Evolutionary conservation across 306 rosid species (phyloP), one percentile per base, ranked within the genome.

Genomic region (Arachis stenosperma): DNA sequence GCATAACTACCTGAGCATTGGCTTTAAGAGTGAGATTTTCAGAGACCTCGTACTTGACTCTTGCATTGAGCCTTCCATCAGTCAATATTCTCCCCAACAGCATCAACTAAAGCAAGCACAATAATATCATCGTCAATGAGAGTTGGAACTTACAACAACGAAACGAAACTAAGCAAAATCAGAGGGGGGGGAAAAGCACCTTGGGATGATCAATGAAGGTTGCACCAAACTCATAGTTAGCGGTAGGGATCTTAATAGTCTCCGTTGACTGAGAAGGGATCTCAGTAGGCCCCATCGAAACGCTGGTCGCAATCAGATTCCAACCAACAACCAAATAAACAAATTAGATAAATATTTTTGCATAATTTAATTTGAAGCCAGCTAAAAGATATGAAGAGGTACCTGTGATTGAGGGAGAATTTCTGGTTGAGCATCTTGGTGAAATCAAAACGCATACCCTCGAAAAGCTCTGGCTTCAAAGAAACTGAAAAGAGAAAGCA

Each of bases 371-470:
- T 2, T 33, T 33, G 37, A 33, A 33, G 37, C 2, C 4, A 33
- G 37, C 4, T 33, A 29, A 41, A 8, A 53, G 46, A 1, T 4
- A 17, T 4, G 0, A 5, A 6, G 71, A 48, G 57, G 47, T 72
- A 95, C 99, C 99, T 95, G 85, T 95, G 99, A 78, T 97, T 92
- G 75, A 95, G 96, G 9, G 99, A 86, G 66, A 95, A 95, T 77
- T 84, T 90, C 60, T 88, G 98, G 75, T 90, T 95, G 61, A 95
- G 96, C 36, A 91, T 91, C 78, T 86, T 95, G 69, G 96, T 92
- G 74, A 95, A 95, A 84, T 95, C 99, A 78, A 95, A 90, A 10
- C 98, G 91, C 93, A 92, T 73, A 17, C 99, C 99, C 76, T 95
- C 99, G 15, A 95, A 95, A 43, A 86, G 84, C 50, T 92, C 99